Percentiles rank a stretch among this genome's conserved stretches.
Conservation (phyloP, 2,329 filamentous ascomycete genomes). For the Phialemoniopsis sp. region DNA sequence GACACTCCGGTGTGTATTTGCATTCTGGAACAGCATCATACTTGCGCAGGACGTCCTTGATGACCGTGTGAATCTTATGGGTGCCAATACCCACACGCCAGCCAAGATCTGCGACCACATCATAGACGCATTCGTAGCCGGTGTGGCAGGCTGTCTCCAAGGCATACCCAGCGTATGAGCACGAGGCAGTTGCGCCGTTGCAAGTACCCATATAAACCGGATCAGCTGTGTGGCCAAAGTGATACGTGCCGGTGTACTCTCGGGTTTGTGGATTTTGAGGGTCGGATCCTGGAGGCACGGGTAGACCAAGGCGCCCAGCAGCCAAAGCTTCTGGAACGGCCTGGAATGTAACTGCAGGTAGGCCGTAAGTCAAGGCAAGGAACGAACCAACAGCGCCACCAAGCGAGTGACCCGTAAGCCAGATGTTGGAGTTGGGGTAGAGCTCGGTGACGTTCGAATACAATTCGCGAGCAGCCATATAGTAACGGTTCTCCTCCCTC, state of each 20-base stretch:
- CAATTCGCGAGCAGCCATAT: slow-evolving; percentile 80
- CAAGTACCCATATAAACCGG: slow-evolving; percentile 90
- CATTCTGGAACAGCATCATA: slow-evolving; percentile 82
- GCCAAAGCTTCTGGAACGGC: slow-evolving; percentile 88
- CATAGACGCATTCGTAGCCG: slow-evolving; percentile 83
- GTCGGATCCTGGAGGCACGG: slow-evolving; percentile 74
- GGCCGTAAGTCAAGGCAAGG: slow-evolving; percentile 83
- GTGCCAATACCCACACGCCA: slow-evolving; percentile 90
- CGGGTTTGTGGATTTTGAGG: slow-evolving; percentile 67
- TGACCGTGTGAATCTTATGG: slow-evolving; percentile 85
- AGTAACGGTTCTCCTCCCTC: slow-evolving; percentile 83
- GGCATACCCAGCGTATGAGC: slow-evolving; percentile 88
- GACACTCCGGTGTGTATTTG: slow-evolving; percentile 70
- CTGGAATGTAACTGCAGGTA: slow-evolving; percentile 90
- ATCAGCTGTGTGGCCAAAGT: slow-evolving; percentile 94
- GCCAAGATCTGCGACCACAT: slow-evolving; percentile 85
- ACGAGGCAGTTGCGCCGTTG: slow-evolving; percentile 83
- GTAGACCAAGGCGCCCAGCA: slow-evolving; percentile 78
- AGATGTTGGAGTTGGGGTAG: slow-evolving; percentile 80
- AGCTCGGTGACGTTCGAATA: slow-evolving; percentile 89
- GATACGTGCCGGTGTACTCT: slow-evolving; percentile 72
- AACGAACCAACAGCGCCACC: slow-evolving; percentile 88
- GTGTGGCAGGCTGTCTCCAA: slow-evolving; percentile 92
- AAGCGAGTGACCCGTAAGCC: slow-evolving; percentile 89
- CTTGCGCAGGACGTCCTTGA: slow-evolving; percentile 78